Percentiles rank a stretch among this genome's conserved stretches.
These are phyloP conservation scores for Babesia divergens DNA, from an alignment of 169 alveolate genomes.

Conservation along the genomic window DNA sequence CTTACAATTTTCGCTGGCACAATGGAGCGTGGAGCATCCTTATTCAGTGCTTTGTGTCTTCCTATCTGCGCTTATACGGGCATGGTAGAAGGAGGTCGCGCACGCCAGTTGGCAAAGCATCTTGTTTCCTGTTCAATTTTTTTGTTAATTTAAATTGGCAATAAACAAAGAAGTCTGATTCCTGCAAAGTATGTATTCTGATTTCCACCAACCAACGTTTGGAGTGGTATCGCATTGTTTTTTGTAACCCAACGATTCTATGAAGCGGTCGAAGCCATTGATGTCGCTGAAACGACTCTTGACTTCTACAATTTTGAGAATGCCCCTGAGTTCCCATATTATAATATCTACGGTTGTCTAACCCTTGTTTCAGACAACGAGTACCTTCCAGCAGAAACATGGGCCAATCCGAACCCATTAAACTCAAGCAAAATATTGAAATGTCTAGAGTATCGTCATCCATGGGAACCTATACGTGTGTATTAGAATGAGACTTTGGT, in stretches of 20 bases:
- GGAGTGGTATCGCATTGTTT: background rate
- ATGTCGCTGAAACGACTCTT: conserved; percentile 23
- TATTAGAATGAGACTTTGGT: background rate
- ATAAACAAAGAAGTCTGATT: conserved; percentile 18
- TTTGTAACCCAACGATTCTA: conserved; percentile 31
- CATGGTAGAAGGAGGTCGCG: conserved; percentile 59
- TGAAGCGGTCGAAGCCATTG: conserved; percentile 7
- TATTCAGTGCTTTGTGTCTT: too few relatives aligned
- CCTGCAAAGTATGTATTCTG: background rate
- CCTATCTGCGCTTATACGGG: conserved; percentile 59
- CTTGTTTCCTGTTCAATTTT: background rate
- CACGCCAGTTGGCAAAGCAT: too few relatives aligned
- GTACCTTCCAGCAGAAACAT: conserved; percentile 75
- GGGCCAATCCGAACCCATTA: conserved; percentile 87
- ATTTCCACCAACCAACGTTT: background rate
- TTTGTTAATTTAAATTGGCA: conserved; percentile 14
- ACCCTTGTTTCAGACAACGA: conserved; percentile 69
- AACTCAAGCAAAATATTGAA: conserved; percentile 77
- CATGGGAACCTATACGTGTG: conserved; percentile 71
- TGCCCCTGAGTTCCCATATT: conserved; percentile 14
- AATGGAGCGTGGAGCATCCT: too few relatives aligned
- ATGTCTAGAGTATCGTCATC: conserved; percentile 57
- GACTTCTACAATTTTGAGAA: conserved; percentile 50
- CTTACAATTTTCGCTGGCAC: too few relatives aligned
- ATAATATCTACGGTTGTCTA: background rate